These are phyloP conservation scores for Acanthamoeba healyi DNA, from an alignment of 208 protist genomes.

Conservation along the genomic window DNA sequence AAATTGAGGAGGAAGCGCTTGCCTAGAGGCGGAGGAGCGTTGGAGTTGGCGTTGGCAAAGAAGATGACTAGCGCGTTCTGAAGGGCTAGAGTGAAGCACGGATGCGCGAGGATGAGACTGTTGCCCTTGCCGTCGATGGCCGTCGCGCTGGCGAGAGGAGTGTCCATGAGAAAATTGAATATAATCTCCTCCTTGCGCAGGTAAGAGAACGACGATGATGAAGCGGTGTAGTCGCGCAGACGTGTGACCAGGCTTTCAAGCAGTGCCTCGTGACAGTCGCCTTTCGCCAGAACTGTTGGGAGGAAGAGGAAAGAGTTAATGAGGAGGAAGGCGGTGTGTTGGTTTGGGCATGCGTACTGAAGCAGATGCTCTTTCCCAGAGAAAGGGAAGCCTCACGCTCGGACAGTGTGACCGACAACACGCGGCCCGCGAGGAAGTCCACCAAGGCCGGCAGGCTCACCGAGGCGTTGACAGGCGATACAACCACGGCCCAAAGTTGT, in stretches of 20 bases:
- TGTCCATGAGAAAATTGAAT: neutral
- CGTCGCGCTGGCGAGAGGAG: neutral
- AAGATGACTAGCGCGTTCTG: constrained; percentile 2
- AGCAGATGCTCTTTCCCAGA: neutral
- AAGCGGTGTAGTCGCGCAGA: neutral
- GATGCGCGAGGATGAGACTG: neutral
- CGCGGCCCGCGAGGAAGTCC: neutral
- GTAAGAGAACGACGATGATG: neutral
- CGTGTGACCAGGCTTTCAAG: neutral
- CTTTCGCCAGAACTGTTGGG: neutral
- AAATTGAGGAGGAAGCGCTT: neutral
- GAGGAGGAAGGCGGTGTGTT: too few species aligned
- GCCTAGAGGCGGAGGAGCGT: neutral
- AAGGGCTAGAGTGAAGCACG: neutral
- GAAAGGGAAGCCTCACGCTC: neutral
- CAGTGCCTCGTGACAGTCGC: neutral
- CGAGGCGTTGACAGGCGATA: neutral
- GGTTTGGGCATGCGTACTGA: neutral
- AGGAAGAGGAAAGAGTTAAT: too few species aligned
- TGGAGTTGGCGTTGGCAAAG: neutral
- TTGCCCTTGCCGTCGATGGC: neutral
- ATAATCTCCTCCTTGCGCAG: neutral
- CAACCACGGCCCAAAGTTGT: neutral
- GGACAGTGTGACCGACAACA: neutral
- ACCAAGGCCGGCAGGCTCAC: neutral